Percentiles rank a stretch among this genome's conserved stretches.
Conservation (phyloP, 2,329 filamentous ascomycete species). For the Pseudocercospora eumusae region DNA sequence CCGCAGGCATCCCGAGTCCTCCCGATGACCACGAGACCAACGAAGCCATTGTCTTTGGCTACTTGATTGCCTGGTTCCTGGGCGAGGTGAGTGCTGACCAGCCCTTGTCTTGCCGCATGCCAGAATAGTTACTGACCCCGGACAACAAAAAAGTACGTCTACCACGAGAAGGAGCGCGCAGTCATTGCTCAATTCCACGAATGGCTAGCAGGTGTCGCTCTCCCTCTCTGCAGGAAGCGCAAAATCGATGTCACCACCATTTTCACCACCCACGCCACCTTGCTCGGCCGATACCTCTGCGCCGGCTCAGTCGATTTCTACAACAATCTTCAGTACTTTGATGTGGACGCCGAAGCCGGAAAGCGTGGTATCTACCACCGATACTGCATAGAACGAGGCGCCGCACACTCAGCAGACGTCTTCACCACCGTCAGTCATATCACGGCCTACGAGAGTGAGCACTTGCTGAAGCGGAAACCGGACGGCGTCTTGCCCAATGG, state of each 20-base stretch:
- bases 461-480: slow-evolving; percentile 94
- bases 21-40: slow-evolving; percentile 92
- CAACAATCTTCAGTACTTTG: slow-evolving; percentile 96
- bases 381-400: slow-evolving; percentile 95
- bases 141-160: slow-evolving; percentile 74
- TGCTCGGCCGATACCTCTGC: slow-evolving; percentile 93
- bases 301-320: slow-evolving; percentile 98
- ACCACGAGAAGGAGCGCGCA: slow-evolving; percentile 85
- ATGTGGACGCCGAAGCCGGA: slow-evolving; percentile 93
- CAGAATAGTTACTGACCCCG: slow-evolving; percentile 26
- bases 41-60: slow-evolving; percentile 95
- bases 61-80: slow-evolving; percentile 95
- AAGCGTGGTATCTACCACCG: slow-evolving; percentile 98
- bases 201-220: slow-evolving; percentile 91
- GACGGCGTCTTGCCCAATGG: slow-evolving; percentile 96
- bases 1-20: slow-evolving; percentile 89
- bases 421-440: slow-evolving; percentile 99
- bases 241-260: slow-evolving; percentile 97
- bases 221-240: slow-evolving; percentile 88
- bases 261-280: slow-evolving; percentile 95
- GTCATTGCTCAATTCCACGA: slow-evolving; percentile 99
- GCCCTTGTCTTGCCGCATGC: neutral
- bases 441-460: slow-evolving; percentile 96
- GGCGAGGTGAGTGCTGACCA: slow-evolving; percentile 70
- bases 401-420: slow-evolving; percentile 88